These are phyloP conservation scores for Parmelia sp. DNA, from an alignment of 495 filamentous ascomycete genomes.

Conservation along the genomic window DNA sequence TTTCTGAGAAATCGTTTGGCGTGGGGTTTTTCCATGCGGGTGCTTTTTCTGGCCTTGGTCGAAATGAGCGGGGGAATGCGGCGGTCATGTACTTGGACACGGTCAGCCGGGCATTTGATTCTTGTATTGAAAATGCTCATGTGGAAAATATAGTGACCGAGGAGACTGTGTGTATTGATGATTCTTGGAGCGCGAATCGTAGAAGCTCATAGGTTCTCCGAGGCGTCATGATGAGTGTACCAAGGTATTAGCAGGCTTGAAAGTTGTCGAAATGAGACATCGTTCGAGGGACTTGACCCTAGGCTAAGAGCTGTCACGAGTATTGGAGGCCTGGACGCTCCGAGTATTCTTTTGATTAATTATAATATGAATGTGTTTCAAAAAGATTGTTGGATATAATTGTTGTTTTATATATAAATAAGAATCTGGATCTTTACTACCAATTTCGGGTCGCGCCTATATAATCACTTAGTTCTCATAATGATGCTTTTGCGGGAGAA, in stretches of 20 bases:
- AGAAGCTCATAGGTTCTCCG: neutral
- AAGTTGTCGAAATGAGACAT: neutral
- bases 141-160: neutral
- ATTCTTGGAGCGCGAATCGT: neutral
- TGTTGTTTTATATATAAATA: no score
- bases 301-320: neutral
- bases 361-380: no score
- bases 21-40: no score
- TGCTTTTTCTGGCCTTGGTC: neutral
- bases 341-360: no score
- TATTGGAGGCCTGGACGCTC: no score
- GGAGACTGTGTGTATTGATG: neutral
- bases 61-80: neutral
- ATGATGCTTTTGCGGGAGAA: neutral
- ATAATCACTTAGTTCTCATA: neutral
- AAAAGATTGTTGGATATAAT: no score
- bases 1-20: no score
- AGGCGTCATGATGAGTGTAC: neutral
- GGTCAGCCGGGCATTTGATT: no score
- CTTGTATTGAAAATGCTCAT: no score
- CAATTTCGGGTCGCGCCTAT: neutral
- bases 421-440: neutral
- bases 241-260: neutral
- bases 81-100: no score
- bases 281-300: neutral